Evolutionary conservation across 805 yeast species (phyloP), one percentile per base, ranked within the genome.

Genomic region (Barnettozyma sucrosica): DNA sequence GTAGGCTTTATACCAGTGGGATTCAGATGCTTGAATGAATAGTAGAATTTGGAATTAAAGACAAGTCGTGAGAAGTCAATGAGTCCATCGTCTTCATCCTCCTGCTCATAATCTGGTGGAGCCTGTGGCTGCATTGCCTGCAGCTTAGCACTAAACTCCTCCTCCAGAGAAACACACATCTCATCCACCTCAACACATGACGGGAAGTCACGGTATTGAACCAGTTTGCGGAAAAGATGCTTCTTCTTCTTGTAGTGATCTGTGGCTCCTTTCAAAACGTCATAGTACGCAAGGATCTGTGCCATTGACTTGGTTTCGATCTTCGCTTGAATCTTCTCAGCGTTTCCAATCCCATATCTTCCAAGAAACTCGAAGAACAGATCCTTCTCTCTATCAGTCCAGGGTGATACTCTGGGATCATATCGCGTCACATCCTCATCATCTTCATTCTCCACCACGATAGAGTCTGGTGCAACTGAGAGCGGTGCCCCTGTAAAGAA

Each of bases 331-430:
- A 81, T 74, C 11, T 58, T 45, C 8, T 77, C 79, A 1, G 69
- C 45, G n/a, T 72, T 56, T 45, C 70, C 71, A 20, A 79, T 79
- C 3, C 81, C 73, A 54, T 68, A 73, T 30, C 81, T 63, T 1
- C 76, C 70, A 28, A 81, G 57, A 20, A 71, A 66, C 19, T 66
- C 65, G 58, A 79, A 81, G 58, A 81, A 81, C 13, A 47, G 36
- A 19, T 74, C 76, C 53, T 81, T 80, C 46, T 81, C 85, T 1
- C 48, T 46, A 0, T 56, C 48, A 1, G 70, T 57, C 86, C 86
- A 80, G 18, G 51, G 43, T 6, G 67, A 56, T 0, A 78, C 77
- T 3, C 34, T 32, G 14, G 25, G 30, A 21, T 38, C 38, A 16
- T 21, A 37, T 4, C 18, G 14, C 13, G 23, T 24, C 16, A 18